These are phyloP conservation scores for Dryas drummondii DNA, from an alignment of 306 rosid species.

Conservation along the genomic window DNA sequence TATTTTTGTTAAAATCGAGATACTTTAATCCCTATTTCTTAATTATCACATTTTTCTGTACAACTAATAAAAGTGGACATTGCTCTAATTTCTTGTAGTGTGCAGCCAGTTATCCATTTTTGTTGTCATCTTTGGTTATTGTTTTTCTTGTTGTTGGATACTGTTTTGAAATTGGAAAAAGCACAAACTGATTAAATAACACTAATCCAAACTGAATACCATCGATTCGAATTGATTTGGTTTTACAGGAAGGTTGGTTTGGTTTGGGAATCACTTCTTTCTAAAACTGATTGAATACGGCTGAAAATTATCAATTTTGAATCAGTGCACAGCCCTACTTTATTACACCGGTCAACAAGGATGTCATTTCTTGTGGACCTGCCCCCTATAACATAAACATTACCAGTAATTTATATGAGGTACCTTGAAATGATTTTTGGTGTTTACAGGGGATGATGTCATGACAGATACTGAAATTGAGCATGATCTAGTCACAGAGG, in stretches of 20 bases:
- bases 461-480: conserved; percentile 42
- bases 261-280: background rate
- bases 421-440: conserved; percentile 15
- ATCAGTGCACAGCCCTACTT: background rate
- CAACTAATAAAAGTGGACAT: too few relatives aligned
- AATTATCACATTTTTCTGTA: too few relatives aligned
- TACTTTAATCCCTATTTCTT: too few relatives aligned
- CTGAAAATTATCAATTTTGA: background rate
- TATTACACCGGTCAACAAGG: background rate
- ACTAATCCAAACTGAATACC: background rate
- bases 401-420: background rate
- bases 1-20: too few relatives aligned
- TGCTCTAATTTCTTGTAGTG: too few relatives aligned
- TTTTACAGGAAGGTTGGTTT: background rate
- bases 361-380: background rate
- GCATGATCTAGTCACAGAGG: conserved; percentile 75
- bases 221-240: too few relatives aligned
- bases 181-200: background rate
- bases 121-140: too few relatives aligned
- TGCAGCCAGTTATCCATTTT: too few relatives aligned
- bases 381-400: background rate
- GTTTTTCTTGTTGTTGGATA: too few relatives aligned
- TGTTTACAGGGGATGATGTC: conserved; percentile 50
- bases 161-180: too few relatives aligned
- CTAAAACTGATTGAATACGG: background rate